Percentiles rank a stretch among this genome's conserved stretches.
phyloP scores from a whole-genome alignment of 192 early-diverging fungal genomes.

The Glomus cerebriforme region DNA sequence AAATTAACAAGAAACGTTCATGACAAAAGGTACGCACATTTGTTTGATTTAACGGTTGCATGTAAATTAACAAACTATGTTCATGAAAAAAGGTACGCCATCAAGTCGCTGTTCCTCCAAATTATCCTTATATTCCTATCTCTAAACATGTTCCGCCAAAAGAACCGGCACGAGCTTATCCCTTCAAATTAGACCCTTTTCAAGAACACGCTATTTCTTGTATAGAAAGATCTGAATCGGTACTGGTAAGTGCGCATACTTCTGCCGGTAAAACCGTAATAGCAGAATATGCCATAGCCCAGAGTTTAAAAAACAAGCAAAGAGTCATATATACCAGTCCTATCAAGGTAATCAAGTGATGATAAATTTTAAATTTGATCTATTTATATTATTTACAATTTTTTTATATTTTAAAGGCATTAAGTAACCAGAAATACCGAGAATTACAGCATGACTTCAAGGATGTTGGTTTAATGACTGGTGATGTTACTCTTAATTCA shows the following conservation, averaged over 20 bases:
- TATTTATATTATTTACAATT: neutral
- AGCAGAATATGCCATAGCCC: constrained; percentile 98
- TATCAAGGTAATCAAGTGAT: constrained; percentile 71
- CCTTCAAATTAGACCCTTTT: constrained; percentile 94
- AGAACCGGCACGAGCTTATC: constrained; percentile 84
- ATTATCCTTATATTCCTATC: constrained; percentile 86
- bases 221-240: constrained; percentile 90
- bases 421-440: constrained; percentile 98
- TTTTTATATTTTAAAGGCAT: constrained; percentile 57
- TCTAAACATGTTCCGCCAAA: constrained; percentile 80
- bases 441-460: constrained; percentile 95
- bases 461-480: constrained; percentile 98
- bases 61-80: neutral
- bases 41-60: neutral
- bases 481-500: constrained; percentile 96
- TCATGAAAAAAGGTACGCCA: constrained; percentile 74
- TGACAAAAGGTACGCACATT: no score
- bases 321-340: constrained; percentile 96
- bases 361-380: neutral
- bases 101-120: constrained; percentile 89
- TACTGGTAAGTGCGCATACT: constrained; percentile 95
- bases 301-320: constrained; percentile 83
- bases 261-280: constrained; percentile 98
- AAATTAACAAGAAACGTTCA: neutral
- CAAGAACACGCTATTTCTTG: constrained; percentile 85